Conservation (phyloP, 1,284 basidiomycete species). For the Inonotus obliquus region DNA sequence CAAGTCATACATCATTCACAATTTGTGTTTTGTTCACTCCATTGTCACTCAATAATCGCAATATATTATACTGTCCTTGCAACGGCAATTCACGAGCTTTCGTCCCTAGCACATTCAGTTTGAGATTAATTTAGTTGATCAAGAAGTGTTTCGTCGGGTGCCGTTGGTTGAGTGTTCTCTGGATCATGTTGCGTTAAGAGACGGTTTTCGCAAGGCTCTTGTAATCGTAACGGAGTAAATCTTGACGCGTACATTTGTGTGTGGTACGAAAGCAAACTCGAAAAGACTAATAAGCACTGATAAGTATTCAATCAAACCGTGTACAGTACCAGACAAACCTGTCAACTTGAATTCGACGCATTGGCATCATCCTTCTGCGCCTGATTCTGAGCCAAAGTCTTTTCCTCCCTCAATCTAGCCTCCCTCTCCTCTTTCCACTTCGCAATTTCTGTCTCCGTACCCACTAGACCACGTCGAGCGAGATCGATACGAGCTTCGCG, state of each 20-base stretch:
- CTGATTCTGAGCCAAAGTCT: not conserved
- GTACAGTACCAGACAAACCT: too few relatives aligned
- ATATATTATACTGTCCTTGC: not conserved
- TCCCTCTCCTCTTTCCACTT: conserved; percentile 64
- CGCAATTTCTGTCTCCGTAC: conserved; percentile 78
- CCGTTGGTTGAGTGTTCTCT: too few relatives aligned
- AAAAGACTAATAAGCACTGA: too few relatives aligned
- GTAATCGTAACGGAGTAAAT: too few relatives aligned
- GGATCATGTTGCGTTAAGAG: too few relatives aligned
- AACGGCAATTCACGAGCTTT: not conserved
- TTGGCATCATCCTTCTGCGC: not conserved
- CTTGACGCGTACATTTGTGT: too few relatives aligned
- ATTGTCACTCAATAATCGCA: not conserved
- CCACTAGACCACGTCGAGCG: conserved; percentile 66
- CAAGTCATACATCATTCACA: not conserved
- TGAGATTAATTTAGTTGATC: too few relatives aligned
- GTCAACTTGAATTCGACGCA: not conserved
- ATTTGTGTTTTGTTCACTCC: not conserved
- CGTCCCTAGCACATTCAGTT: not conserved
- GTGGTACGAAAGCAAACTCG: too few relatives aligned
- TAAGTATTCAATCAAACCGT: too few relatives aligned
- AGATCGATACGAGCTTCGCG: conserved; percentile 73
- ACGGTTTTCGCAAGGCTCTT: too few relatives aligned
- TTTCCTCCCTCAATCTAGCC: conserved; percentile 19
- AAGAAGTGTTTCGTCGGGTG: too few relatives aligned